A percentile compares a stretch with the other conserved stretches of the same genome.
Evolutionary conservation across 257 asterid species (phyloP).

Genomic region (Solanum arcanum): DNA sequence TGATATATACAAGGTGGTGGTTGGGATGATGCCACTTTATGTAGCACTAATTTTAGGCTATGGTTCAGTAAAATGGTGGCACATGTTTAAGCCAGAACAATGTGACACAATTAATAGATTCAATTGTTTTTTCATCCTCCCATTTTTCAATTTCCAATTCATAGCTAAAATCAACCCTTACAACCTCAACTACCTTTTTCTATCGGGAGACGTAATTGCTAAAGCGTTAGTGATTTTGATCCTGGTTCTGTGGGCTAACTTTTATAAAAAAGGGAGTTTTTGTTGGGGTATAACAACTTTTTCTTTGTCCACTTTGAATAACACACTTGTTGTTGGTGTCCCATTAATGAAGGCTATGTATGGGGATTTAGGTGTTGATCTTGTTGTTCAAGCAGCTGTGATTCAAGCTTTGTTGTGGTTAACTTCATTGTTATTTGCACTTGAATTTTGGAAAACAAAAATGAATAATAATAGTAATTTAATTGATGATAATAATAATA

Average conservation of each 20-base stretch:
- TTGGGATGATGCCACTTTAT: constrained; percentile 15
- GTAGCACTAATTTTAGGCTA: constrained; percentile 16
- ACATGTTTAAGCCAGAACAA: constrained; percentile 13
- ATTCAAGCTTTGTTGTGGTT: constrained; percentile 20
- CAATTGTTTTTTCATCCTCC: constrained; percentile 16
- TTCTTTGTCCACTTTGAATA: constrained; percentile 13
- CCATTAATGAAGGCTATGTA: constrained; percentile 29
- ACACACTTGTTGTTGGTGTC: constrained; percentile 29
- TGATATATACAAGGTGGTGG: constrained; percentile 19
- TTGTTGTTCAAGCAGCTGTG: constrained; percentile 20
- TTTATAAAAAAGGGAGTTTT: neutral
- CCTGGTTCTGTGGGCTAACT: constrained; percentile 13
- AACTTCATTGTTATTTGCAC: constrained; percentile 1
- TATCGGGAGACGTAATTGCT: neutral
- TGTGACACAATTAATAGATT: constrained; percentile 15
- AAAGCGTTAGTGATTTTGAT: neutral
- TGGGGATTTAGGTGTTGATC: constrained; percentile 11
- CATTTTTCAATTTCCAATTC: constrained; percentile 18
- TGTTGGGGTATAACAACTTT: constrained; percentile 11
- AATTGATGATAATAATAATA: too few relatives aligned
- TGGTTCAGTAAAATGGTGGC: constrained; percentile 23
- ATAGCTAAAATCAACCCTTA: constrained; percentile 8
- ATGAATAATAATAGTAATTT: neutral
- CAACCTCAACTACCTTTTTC: constrained; percentile 1
- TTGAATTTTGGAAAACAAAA: constrained; percentile 6